Base-by-base conservation (phyloP, 1,139 yeast species). In the Oligophagozyma castellii region DNA sequence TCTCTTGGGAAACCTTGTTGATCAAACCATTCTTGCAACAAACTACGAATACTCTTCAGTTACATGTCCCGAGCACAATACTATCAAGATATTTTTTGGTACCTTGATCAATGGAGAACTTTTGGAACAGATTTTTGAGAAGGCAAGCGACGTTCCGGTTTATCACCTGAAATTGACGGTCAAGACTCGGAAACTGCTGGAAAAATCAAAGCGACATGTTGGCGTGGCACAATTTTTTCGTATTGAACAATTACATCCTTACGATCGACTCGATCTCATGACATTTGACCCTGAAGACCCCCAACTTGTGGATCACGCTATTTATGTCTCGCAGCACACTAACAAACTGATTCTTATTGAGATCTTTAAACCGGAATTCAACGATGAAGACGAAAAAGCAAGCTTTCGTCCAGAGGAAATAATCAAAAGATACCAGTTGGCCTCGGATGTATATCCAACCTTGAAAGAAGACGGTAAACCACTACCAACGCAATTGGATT, bases 401-500 rank as follows among this genome's bases (percentile, higher is more conserved):
- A 30, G 39, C 14, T 64, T 60, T 39, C 59, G 56, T 8, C 38
- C 49, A 3, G 59, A 53, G 3, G 55, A 55, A 22, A 63, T 65
- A 26, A 49, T 53, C 29, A 41, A 52, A 5, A 53, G 70, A 35
- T 58, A 57, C 23, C 40, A 44, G 4, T 44, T 48, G 6, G 48
- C 59, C 1, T 47, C 61, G 10, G 36, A 43, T 14, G 28, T 34
- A 5, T 45, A 43, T 11, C 56, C 55, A 16, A 37, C 36, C 8
- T 22, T 47, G 6, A 8, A 20, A 13, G 38, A 49, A 26, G 46
- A 42, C 4, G 30, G 56, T 2, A 29, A 26, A 3, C 42, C 63
- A 1, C 7, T 18, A 7, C 79, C 80, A 1, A 55, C 63, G 5
- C 63, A 69, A 7, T 47, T 64, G 1, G 69, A 67, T 29, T 73